These are phyloP conservation scores for Sporisorium iseilematis-ciliati DNA, from an alignment of 1,284 basidiomycete genomes.

Conservation along the genomic window DNA sequence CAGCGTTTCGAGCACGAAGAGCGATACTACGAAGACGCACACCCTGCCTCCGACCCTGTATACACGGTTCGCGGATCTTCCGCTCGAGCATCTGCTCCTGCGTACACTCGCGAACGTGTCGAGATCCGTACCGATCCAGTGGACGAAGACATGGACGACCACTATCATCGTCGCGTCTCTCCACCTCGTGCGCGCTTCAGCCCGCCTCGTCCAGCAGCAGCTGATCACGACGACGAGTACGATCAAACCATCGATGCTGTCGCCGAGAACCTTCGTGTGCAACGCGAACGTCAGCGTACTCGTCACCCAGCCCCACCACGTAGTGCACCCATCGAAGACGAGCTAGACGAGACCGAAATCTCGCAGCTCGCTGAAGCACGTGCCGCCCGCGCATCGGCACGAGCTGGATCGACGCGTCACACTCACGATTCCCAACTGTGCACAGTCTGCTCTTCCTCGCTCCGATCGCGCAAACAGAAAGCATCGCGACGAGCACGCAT, in stretches of 20 bases:
- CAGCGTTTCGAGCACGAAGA: constrained; percentile 3
- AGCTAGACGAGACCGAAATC: constrained; percentile 42
- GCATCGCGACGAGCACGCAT: constrained; percentile 29
- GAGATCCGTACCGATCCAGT: constrained; percentile 37
- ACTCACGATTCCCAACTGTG: constrained; percentile 36
- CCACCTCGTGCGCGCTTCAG: constrained; percentile 8
- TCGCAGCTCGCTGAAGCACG: constrained; percentile 44
- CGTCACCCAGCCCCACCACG: neutral
- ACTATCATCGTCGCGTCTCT: constrained; percentile 24
- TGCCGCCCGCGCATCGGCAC: constrained; percentile 27
- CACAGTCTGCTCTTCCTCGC: constrained; percentile 36
- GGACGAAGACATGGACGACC: constrained; percentile 19
- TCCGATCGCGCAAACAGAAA: constrained; percentile 25
- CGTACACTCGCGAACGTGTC: neutral
- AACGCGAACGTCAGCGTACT: constrained; percentile 27
- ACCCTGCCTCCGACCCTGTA: constrained; percentile 41
- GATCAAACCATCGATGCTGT: constrained; percentile 43
- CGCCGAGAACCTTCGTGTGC: constrained; percentile 36
- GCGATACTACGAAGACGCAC: constrained; percentile 18
- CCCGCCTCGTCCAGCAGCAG: constrained; percentile 3
- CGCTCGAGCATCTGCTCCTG: constrained; percentile 1
- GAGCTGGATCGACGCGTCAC: neutral
- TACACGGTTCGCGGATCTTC: constrained; percentile 6
- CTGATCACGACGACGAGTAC: constrained; percentile 25
- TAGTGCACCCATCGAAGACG: constrained; percentile 3